Percentiles rank a stretch among this genome's conserved stretches.
phyloP scores from a whole-genome alignment of 2,329 filamentous ascomycete genomes.

The Ophiosphaerella narmari region DNA sequence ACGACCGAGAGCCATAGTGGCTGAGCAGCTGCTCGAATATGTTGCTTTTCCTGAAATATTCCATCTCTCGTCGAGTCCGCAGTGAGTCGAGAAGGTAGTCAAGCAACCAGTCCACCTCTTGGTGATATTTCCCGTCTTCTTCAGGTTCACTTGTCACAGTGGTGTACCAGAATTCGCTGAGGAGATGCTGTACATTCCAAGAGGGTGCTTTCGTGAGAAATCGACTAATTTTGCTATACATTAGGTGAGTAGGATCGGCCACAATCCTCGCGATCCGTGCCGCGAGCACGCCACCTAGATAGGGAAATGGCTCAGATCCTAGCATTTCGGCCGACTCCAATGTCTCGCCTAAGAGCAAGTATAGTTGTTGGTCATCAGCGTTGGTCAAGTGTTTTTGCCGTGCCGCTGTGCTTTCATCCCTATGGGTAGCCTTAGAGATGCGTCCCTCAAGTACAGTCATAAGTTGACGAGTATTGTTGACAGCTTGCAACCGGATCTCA shows the following conservation, averaged over 20 bases:
- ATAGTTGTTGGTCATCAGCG: conserved; percentile 75
- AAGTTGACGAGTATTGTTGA: conserved; percentile 69
- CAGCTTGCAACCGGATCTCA: conserved; percentile 78
- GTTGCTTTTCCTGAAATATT: conserved; percentile 62
- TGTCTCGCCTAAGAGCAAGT: conserved; percentile 78
- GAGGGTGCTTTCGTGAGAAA: conserved; percentile 78
- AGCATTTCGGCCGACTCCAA: conserved; percentile 65
- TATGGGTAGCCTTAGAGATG: not conserved
- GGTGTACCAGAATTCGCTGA: conserved; percentile 67
- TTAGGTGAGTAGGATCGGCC: conserved; percentile 74
- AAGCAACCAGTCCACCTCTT: conserved; percentile 76
- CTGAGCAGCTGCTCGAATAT: conserved; percentile 78
- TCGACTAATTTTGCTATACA: conserved; percentile 85
- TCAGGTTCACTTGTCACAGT: conserved; percentile 76
- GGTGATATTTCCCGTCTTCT: conserved; percentile 71
- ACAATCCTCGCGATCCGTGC: conserved; percentile 71
- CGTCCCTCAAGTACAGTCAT: conserved; percentile 55
- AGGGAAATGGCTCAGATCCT: conserved; percentile 61
- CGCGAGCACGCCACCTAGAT: conserved; percentile 76
- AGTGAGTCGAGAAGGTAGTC: conserved; percentile 71
- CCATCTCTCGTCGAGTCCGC: conserved; percentile 63
- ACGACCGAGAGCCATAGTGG: conserved; percentile 69
- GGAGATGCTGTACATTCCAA: conserved; percentile 67
- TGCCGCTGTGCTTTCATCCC: conserved; percentile 2
- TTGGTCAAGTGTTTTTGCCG: conserved; percentile 47